phyloP scores from a whole-genome alignment of 208 protist genomes.

The Wallacemonas sp. region DNA sequence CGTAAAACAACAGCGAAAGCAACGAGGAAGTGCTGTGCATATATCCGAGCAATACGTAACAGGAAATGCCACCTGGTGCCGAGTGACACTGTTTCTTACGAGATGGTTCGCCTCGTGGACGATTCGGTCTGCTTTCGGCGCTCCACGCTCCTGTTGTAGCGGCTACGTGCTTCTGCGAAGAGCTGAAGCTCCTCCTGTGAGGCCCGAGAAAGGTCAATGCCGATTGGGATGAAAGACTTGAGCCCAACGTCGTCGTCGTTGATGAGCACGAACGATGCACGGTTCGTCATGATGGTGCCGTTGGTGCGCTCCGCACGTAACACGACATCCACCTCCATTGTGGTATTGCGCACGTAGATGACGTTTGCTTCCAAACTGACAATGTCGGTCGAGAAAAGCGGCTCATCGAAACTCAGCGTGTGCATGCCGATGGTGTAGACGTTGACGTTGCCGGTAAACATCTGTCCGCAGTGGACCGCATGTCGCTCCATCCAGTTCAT shows the following conservation, averaged over 20 bases:
- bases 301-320: slow-evolving; percentile 63
- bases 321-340: slow-evolving; percentile 88
- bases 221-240: slow-evolving; percentile 62
- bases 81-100: neutral
- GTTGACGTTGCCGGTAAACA: slow-evolving; percentile 86
- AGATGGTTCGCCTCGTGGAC: too few relatives aligned
- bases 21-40: too few relatives aligned
- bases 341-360: slow-evolving; percentile 88
- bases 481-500: slow-evolving; percentile 92
- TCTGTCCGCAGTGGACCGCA: slow-evolving; percentile 83
- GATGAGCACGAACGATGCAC: slow-evolving; percentile 83
- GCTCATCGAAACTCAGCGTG: slow-evolving; percentile 82
- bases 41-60: too few relatives aligned
- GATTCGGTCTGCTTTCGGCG: slow-evolving; percentile 14
- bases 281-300: slow-evolving; percentile 70
- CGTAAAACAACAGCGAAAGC: too few relatives aligned
- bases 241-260: slow-evolving; percentile 87
- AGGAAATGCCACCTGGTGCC: too few relatives aligned
- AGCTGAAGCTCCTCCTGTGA: slow-evolving; percentile 70
- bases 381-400: slow-evolving; percentile 85
- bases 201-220: slow-evolving; percentile 59
- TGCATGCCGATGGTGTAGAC: slow-evolving; percentile 91
- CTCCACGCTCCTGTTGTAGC: slow-evolving; percentile 49
- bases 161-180: slow-evolving; percentile 61
- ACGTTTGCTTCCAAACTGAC: slow-evolving; percentile 80